Evolutionary conservation across 2,329 filamentous ascomycete genomes (phyloP), one percentile per base, ranked within the genome.

Genomic region (Fusarium nematophilum): DNA sequence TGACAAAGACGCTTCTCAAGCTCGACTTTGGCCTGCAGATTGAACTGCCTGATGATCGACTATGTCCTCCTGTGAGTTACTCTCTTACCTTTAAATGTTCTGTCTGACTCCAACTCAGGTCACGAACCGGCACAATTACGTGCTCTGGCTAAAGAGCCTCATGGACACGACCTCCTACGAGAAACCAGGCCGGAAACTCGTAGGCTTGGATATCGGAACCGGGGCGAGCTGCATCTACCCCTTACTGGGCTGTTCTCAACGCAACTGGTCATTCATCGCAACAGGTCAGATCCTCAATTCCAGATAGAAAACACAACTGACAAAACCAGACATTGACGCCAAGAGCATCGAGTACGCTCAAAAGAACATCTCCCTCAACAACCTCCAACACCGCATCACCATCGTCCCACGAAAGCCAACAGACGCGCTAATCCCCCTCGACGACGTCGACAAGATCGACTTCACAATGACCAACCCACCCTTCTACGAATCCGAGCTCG

Each of bases 401-500:
- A 71, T 97, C 1, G 67, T 92, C 0, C 73, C 82, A 33, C 87
- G 86, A 2, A 73, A 77, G 0, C 65, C 78, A 0, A 70, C 77
- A 0, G 84, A 83, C 29, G 66, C 78, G 0, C 76, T 97, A 2
- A 81, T 98, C 6, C 88, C 90, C 0, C 70, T 92, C 0, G 78
- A 86, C 31, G 80, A 80, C 17, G 71, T 84, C 5, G 71, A 77
- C 7, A 70, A 59, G 3, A 80, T 96, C 36, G 89, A 94, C 71
- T 97, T 98, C 72, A 87, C 86, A 54, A 96, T 98, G 87, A 94
- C 90, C 62, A 99, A 99, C 65, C 95, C 95, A 0, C 95, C 95
- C 0, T 99, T 99, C 77, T 98, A 97, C 78, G 75, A 81, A n/a
- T 93, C 91, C 0, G 77, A 83, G 3, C 75, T 82, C 5, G 92